A percentile compares a stretch with the other conserved stretches of the same genome.
Evolutionary conservation across 73 alveolate genomes (phyloP).

Genomic region (Paramecium primaurelia): DNA sequence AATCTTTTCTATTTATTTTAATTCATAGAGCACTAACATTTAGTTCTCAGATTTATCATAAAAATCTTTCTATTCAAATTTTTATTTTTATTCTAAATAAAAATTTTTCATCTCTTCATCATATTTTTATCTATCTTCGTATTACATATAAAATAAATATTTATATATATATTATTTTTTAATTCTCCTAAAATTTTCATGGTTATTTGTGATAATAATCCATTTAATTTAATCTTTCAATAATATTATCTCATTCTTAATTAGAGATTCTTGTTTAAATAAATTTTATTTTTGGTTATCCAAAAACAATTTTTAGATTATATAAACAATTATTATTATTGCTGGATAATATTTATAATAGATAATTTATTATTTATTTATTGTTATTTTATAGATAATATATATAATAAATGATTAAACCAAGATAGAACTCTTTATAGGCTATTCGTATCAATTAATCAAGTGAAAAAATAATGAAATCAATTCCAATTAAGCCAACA

Average conservation of each 20-base stretch:
- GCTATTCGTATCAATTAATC: background rate
- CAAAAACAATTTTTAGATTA: too few relatives aligned
- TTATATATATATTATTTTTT: background rate
- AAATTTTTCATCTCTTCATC: background rate
- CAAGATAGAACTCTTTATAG: background rate
- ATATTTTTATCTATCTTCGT: background rate
- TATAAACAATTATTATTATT: too few relatives aligned
- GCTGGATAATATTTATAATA: too few relatives aligned
- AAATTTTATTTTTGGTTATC: too few relatives aligned
- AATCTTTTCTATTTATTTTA: background rate
- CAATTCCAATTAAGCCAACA: background rate
- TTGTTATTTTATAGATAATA: background rate
- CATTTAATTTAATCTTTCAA: too few relatives aligned
- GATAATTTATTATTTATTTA: background rate
- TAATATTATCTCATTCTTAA: too few relatives aligned
- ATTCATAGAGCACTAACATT: background rate
- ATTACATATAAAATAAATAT: background rate
- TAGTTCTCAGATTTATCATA: background rate
- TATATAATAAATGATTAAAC: background rate
- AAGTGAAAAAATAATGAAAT: background rate
- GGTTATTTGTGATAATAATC: too few relatives aligned
- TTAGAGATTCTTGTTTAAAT: too few relatives aligned
- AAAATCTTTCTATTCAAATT: background rate
- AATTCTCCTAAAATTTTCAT: background rate
- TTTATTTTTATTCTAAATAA: background rate